Evolutionary conservation across 148 eudicot species (phyloP).

Genomic region (Nepenthes mirabilis): DNA sequence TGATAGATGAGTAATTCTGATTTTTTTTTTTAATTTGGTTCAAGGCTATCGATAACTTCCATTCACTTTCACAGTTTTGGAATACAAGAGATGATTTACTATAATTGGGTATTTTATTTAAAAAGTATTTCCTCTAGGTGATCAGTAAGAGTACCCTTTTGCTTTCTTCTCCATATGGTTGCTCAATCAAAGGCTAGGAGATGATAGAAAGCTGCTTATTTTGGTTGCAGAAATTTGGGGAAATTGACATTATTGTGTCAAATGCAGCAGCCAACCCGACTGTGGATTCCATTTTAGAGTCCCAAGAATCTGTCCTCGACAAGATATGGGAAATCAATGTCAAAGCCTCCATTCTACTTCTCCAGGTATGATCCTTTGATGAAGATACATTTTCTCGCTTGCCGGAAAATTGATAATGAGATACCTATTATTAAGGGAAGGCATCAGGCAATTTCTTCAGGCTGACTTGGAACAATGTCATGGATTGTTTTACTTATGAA

Average conservation of each 20-base stretch:
- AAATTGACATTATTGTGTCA: conserved; percentile 80
- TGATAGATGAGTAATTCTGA: too few species aligned
- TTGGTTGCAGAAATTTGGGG: conserved; percentile 72
- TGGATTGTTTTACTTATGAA: too few species aligned
- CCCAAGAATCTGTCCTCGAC: conserved; percentile 72
- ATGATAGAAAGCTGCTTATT: conserved; percentile 3
- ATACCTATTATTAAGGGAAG: too few species aligned
- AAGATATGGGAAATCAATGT: conserved; percentile 96
- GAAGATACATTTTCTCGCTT: not conserved
- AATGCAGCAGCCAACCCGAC: conserved; percentile 94
- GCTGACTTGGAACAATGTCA: too few species aligned
- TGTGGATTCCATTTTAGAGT: conserved; percentile 41
- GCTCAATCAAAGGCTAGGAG: conserved; percentile 1
- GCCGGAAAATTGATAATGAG: too few species aligned
- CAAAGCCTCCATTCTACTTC: conserved; percentile 71
- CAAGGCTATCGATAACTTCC: too few species aligned
- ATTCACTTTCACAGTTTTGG: too few species aligned
- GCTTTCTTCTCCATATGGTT: not conserved
- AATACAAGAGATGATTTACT: too few species aligned
- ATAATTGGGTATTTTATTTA: too few species aligned
- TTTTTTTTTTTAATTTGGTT: too few species aligned
- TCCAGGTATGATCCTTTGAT: conserved; percentile 37
- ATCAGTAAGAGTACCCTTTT: not conserved
- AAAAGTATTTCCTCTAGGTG: too few species aligned
- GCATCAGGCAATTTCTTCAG: not conserved